A percentile compares a stretch with the other conserved stretches of the same genome.
Evolutionary conservation across 1,139 yeast species (phyloP).

Genomic region (Protomyces inouyei): DNA sequence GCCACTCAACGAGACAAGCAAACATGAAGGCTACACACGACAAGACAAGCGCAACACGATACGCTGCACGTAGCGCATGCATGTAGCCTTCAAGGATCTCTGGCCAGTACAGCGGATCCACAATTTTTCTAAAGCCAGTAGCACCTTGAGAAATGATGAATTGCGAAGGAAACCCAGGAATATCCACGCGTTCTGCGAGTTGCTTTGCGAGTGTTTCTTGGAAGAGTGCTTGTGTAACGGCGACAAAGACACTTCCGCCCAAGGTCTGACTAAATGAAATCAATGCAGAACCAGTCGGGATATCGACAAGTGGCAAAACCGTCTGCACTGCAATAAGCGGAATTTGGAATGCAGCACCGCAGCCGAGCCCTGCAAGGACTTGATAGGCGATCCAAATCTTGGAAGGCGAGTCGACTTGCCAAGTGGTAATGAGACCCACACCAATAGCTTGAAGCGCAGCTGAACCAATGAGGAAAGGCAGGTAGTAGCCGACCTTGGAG

Average conservation of each 20-base stretch:
- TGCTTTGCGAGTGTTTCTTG: slow-evolving; percentile 15
- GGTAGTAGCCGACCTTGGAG: slow-evolving; percentile 48
- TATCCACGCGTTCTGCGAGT: background rate
- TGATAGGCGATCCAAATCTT: slow-evolving; percentile 50
- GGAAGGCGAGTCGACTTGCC: slow-evolving; percentile 42
- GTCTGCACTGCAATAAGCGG: slow-evolving; percentile 37
- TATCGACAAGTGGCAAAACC: slow-evolving; percentile 22
- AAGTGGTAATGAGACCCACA: slow-evolving; percentile 48
- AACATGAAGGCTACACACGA: slow-evolving; percentile 1
- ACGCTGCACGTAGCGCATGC: slow-evolving; percentile 1
- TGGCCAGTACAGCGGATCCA: slow-evolving; percentile 5
- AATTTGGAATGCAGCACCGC: slow-evolving; percentile 54
- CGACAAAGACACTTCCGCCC: slow-evolving; percentile 28
- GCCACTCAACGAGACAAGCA: slow-evolving; percentile 14
- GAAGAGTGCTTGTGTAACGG: slow-evolving; percentile 27
- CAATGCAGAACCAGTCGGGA: slow-evolving; percentile 28
- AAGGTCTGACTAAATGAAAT: slow-evolving; percentile 25
- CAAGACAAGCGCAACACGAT: slow-evolving; percentile 6
- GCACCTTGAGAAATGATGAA: slow-evolving; percentile 6
- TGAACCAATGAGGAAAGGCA: slow-evolving; percentile 48
- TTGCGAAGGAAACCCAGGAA: background rate
- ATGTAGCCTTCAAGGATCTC: slow-evolving; percentile 9
- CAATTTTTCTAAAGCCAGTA: slow-evolving; percentile 8
- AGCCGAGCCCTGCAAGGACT: slow-evolving; percentile 52
- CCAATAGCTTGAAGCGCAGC: slow-evolving; percentile 50